phyloP scores from a whole-genome alignment of 176 grass and related monocot genomes.

The Otatea glauca region DNA sequence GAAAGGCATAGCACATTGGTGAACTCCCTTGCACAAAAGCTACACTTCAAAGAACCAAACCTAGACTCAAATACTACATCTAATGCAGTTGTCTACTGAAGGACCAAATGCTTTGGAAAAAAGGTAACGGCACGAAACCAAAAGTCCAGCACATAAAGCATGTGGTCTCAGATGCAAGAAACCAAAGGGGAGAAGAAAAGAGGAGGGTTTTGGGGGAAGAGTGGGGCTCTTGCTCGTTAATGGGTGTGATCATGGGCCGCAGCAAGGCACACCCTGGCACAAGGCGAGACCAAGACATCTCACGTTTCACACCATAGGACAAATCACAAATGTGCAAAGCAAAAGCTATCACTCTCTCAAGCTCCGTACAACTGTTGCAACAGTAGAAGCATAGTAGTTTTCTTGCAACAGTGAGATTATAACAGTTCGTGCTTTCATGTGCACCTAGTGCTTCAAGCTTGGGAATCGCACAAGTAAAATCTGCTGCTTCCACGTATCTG shows the following conservation, averaged over 20 bases:
- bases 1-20: conserved; percentile 29
- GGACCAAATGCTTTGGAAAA: conserved; percentile 46
- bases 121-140: conserved; percentile 41
- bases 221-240: conserved; percentile 41
- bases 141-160: conserved; percentile 56
- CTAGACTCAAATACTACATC: conserved; percentile 20
- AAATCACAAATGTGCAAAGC: conserved; percentile 39
- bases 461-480: conserved; percentile 9
- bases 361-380: not conserved
- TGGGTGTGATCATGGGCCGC: conserved; percentile 40
- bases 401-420: conserved; percentile 32
- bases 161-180: conserved; percentile 52
- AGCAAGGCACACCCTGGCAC: conserved; percentile 42
- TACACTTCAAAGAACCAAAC: conserved; percentile 41
- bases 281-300: conserved; percentile 32
- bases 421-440: conserved; percentile 18
- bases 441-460: conserved; percentile 27
- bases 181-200: conserved; percentile 30
- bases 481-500: not conserved
- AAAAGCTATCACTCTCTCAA: conserved; percentile 34
- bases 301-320: conserved; percentile 35
- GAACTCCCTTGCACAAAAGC: conserved; percentile 43
- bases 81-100: conserved; percentile 45
- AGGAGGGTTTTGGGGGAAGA: conserved; percentile 10
- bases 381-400: conserved; percentile 11